A percentile compares a stretch with the other conserved stretches of the same genome.
phyloP scores from a whole-genome alignment of 345 rosid genomes.

The Eucalyptus guilfoylei region DNA sequence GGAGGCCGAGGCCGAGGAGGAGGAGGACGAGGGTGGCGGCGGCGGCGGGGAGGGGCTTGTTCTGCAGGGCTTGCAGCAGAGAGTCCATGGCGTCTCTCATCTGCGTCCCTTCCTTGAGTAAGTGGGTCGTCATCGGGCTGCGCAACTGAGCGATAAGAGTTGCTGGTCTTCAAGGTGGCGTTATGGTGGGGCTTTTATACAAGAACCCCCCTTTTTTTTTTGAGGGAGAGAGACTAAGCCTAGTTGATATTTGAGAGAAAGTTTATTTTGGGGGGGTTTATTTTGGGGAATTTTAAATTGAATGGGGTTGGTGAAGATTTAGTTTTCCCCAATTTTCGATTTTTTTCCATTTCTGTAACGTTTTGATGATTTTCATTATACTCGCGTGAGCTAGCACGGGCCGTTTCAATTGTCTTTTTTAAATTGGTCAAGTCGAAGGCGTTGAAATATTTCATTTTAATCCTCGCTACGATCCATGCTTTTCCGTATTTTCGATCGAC shows the following conservation, averaged over 20 bases:
- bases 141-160: background rate
- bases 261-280: background rate
- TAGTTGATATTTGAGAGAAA: background rate
- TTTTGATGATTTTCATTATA: background rate
- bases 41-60: background rate
- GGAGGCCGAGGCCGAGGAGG: constrained; percentile 19
- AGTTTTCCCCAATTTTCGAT: background rate
- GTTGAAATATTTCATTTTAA: background rate
- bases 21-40: constrained; percentile 21
- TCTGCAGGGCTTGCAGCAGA: background rate
- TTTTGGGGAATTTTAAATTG: background rate
- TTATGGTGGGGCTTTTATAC: background rate
- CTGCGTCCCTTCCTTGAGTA: background rate
- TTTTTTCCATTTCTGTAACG: background rate
- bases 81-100: background rate
- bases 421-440: background rate
- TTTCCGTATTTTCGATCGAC: background rate
- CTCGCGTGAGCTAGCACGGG: background rate
- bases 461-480: background rate
- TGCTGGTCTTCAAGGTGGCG: background rate
- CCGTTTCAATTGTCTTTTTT: background rate
- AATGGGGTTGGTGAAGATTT: background rate
- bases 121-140: background rate
- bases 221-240: background rate
- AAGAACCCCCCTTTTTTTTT: background rate